Conservation (phyloP, 352 stramenopile species). For the Phytophthora pisi region DNA sequence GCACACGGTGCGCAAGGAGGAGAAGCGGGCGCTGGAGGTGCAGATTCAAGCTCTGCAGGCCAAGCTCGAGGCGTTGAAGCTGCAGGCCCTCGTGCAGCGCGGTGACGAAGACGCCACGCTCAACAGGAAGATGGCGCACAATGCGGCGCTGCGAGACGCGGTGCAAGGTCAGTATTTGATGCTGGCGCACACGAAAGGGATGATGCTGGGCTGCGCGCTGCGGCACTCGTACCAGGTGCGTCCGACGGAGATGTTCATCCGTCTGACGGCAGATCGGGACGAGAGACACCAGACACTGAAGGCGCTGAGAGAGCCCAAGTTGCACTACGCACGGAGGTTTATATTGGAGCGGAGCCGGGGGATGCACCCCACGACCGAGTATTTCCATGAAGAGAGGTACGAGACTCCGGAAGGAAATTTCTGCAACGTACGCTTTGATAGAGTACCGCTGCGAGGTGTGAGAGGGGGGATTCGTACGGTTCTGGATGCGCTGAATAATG, state of each 20-base stretch:
- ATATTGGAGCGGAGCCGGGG: constrained; percentile 34
- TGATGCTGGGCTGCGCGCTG: constrained; percentile 27
- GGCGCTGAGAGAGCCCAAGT: constrained; percentile 32
- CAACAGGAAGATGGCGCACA: constrained; percentile 7
- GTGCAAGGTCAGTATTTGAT: constrained; percentile 33
- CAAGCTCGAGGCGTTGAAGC: constrained; percentile 34
- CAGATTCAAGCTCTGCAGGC: constrained; percentile 20
- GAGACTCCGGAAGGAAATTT: constrained; percentile 45
- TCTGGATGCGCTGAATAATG: constrained; percentile 45
- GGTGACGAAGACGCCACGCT: constrained; percentile 15
- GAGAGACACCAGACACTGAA: constrained; percentile 37
- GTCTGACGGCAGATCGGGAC: constrained; percentile 25
- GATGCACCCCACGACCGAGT: constrained; percentile 35
- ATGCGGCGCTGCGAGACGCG: constrained; percentile 25
- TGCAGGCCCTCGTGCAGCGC: constrained; percentile 20
- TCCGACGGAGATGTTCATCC: constrained; percentile 37
- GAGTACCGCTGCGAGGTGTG: constrained; percentile 40
- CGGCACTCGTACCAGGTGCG: constrained; percentile 29
- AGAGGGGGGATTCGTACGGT: constrained; percentile 38
- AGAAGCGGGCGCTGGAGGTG: constrained; percentile 25
- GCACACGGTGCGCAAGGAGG: constrained; percentile 31
- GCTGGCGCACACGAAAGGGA: constrained; percentile 24
- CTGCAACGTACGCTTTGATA: constrained; percentile 50
- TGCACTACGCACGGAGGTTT: constrained; percentile 36
- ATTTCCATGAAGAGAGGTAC: constrained; percentile 46